These are phyloP conservation scores for Seiridium cupressi DNA, from an alignment of 2,329 filamentous ascomycete species.

Conservation along the genomic window DNA sequence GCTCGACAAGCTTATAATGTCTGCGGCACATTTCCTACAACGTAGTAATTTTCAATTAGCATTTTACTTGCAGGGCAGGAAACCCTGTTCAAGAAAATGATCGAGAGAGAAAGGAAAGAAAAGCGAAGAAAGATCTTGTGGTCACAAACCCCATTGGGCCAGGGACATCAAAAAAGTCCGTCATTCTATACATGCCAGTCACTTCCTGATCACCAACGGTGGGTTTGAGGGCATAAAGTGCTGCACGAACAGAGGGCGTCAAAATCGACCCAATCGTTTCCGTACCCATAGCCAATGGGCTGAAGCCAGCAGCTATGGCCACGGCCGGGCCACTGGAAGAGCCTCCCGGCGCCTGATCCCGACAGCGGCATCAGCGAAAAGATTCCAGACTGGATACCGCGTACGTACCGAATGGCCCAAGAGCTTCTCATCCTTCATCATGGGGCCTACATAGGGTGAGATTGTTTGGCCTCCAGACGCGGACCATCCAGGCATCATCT, in stretches of 20 bases:
- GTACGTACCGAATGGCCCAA: slow-evolving; percentile 16
- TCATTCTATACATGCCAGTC: background rate
- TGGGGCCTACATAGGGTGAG: slow-evolving; percentile 22
- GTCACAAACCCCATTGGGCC: background rate
- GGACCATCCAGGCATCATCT: slow-evolving; percentile 20
- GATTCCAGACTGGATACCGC: background rate
- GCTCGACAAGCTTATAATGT: background rate
- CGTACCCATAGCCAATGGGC: background rate
- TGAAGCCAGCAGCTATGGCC: background rate
- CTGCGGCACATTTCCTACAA: background rate
- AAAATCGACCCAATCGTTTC: slow-evolving; percentile 1
- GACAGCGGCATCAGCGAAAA: background rate
- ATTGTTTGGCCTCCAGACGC: slow-evolving; percentile 23
- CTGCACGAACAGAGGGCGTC: background rate
- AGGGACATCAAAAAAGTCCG: background rate
- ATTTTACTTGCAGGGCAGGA: too few species aligned
- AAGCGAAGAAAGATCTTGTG: too few species aligned
- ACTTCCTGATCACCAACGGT: background rate
- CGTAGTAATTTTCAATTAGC: too few species aligned
- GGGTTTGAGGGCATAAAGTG: background rate
- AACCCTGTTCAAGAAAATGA: too few species aligned
- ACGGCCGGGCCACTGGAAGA: background rate
- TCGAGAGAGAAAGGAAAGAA: too few species aligned
- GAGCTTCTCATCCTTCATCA: slow-evolving; percentile 17
- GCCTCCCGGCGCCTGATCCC: background rate